Evolutionary conservation across 805 yeast genomes (phyloP).

Genomic region (Scheffersomyces spartinae): DNA sequence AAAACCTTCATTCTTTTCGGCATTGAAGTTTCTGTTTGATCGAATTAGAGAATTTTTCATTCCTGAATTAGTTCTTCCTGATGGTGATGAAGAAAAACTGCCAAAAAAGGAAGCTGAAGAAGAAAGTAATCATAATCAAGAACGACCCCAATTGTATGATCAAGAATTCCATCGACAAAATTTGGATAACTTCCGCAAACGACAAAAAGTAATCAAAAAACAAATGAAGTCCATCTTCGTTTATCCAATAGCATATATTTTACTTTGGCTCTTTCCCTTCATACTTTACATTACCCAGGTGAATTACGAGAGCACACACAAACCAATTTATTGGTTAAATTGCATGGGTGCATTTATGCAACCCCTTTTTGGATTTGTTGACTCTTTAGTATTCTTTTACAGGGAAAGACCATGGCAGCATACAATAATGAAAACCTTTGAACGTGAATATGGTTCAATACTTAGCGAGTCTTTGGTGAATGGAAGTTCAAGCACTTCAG

Average conservation of each 20-base stretch:
- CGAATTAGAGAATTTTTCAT: conserved; percentile 12
- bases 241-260: conserved; percentile 73
- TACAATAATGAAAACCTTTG: conserved; percentile 27
- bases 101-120: conserved; percentile 4
- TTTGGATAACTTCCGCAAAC: conserved; percentile 45
- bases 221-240: conserved; percentile 74
- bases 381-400: conserved; percentile 60
- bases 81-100: conserved; percentile 3
- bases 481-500: too few relatives aligned
- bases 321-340: conserved; percentile 52
- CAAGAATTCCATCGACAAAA: conserved; percentile 46
- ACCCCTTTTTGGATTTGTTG: conserved; percentile 72
- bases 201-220: conserved; percentile 57
- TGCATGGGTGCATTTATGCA: conserved; percentile 65
- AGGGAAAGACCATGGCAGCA: conserved; percentile 74
- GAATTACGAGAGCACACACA: conserved; percentile 32
- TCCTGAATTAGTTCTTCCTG: conserved; percentile 20
- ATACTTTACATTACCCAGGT: conserved; percentile 50
- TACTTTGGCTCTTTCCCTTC: conserved; percentile 76
- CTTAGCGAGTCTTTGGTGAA: conserved; percentile 13
- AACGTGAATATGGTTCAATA: conserved; percentile 18
- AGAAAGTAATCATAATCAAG: conserved; percentile 5
- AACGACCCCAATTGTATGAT: conserved; percentile 15
- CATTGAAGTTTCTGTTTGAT: conserved; percentile 16
- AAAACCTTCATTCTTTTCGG: conserved; percentile 22